Percentiles rank a stretch among this genome's conserved stretches.
phyloP scores from a whole-genome alignment of 2,329 filamentous ascomycete genomes.

The Aspergillus sp. region DNA sequence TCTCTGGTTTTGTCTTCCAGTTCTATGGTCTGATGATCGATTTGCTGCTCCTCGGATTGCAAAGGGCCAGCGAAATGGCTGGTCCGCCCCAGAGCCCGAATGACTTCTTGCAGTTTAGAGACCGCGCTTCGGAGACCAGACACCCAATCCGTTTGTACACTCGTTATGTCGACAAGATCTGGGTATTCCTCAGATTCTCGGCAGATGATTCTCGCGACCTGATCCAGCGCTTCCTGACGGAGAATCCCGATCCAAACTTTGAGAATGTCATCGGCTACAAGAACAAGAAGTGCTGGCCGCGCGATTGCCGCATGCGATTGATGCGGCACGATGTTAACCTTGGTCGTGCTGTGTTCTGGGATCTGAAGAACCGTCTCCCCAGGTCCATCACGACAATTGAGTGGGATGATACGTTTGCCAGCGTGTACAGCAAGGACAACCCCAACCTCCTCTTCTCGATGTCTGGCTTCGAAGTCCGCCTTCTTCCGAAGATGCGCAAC shows the following conservation, averaged over 20 bases:
- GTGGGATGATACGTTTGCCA: constrained; percentile 97
- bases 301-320: constrained; percentile 92
- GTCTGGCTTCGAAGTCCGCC: constrained; percentile 95
- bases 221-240: constrained; percentile 94
- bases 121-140: constrained; percentile 79
- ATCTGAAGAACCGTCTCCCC: constrained; percentile 91
- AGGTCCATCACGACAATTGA: constrained; percentile 94
- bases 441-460: constrained; percentile 96
- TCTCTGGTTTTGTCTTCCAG: constrained; percentile 97
- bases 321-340: constrained; percentile 99
- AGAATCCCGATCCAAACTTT: constrained; percentile 97
- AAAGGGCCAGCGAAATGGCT: constrained; percentile 95
- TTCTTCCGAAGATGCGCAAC: constrained; percentile 89
- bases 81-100: constrained; percentile 89
- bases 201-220: constrained; percentile 91
- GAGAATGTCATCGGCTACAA: constrained; percentile 98
- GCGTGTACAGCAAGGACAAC: constrained; percentile 96
- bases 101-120: constrained; percentile 94
- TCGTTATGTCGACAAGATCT: constrained; percentile 95
- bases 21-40: constrained; percentile 96
- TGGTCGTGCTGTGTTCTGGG: constrained; percentile 96
- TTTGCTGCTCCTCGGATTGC: constrained; percentile 78
- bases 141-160: constrained; percentile 98
- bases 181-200: constrained; percentile 91
- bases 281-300: constrained; percentile 99